Base-by-base conservation (phyloP, 2,329 filamentous ascomycete genomes). In the Colletotrichum destructivum region DNA sequence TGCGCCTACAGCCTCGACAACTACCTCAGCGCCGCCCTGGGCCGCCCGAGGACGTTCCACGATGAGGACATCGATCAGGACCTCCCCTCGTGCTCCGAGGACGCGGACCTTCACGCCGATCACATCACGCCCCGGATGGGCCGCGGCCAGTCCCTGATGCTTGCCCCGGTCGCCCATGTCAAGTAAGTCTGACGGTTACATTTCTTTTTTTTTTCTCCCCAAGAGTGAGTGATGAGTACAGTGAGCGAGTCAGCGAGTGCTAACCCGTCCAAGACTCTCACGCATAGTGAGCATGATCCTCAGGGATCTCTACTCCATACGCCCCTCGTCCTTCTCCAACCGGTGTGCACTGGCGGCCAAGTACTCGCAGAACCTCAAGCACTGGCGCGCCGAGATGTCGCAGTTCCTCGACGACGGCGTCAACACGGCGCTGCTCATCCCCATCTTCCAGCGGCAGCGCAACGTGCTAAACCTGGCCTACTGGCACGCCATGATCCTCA, bases 21-120 rank as follows among this genome's bases (percentile, higher is more conserved):
- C 62, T 92, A 92, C 72, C 83, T 93, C 15, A 90, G 89, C 66
- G 87, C 88, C 23, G 87, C 89, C 61, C 84, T 92, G 12, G 90
- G 90, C 2, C 83, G 90, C 21, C 90, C 91, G 1, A 80, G 87
- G 18, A 85, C 89, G 2, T 88, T 92, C 60, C 90, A 90, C 69
- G 89, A 92, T 59, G 89, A 91, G 55, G 89, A 91, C 66, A 90
- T 92, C 62, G 90, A 92, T 72, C 88, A 91, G 73, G 86, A 89
- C 18, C 79, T 90, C 16, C 90, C 90, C 0, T 81, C 83, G 9
- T 79, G 82, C 26, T 83, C 89, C 8, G 88, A 90, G 66, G 89
- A 92, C 69, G 65, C 65, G 8, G 72, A 74, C n/a, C 44, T 74
- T 7, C 69, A 67, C 7, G 65, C 69, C 5, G 69, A 72, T 15